These are phyloP conservation scores for Alloteropsis semialata DNA, from an alignment of 176 grass and related monocot species.

Conservation along the genomic window DNA sequence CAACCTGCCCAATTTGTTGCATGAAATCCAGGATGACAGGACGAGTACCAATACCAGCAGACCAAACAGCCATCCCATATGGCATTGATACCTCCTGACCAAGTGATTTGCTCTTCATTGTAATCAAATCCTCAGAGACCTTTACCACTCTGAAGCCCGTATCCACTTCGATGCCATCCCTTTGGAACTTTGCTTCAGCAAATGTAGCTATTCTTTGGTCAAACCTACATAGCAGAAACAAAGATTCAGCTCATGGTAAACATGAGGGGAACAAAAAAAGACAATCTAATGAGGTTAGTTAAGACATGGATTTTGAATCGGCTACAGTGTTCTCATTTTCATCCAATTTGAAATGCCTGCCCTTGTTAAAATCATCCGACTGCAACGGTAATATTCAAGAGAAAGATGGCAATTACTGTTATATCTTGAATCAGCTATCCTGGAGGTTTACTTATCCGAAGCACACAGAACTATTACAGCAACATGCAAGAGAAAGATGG, in stretches of 20 bases:
- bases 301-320: neutral
- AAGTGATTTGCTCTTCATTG: slow-evolving; percentile 56
- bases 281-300: neutral
- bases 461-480: neutral
- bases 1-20: slow-evolving; percentile 85
- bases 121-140: slow-evolving; percentile 68
- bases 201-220: slow-evolving; percentile 76
- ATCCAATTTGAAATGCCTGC: neutral
- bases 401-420: no score
- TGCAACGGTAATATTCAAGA: neutral
- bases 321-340: neutral
- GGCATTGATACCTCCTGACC: slow-evolving; percentile 64
- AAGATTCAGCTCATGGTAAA: neutral
- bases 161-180: slow-evolving; percentile 83
- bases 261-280: neutral
- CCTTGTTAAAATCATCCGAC: neutral
- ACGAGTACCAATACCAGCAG: slow-evolving; percentile 76
- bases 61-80: slow-evolving; percentile 96
- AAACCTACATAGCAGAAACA: slow-evolving; percentile 53
- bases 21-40: slow-evolving; percentile 79
- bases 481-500: neutral
- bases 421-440: no score
- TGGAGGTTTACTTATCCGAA: neutral
- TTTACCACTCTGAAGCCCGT: slow-evolving; percentile 78
- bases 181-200: slow-evolving; percentile 84